Evolutionary conservation across 106 monocot genomes (phyloP).

Genomic region (Narthecium ossifragum): DNA sequence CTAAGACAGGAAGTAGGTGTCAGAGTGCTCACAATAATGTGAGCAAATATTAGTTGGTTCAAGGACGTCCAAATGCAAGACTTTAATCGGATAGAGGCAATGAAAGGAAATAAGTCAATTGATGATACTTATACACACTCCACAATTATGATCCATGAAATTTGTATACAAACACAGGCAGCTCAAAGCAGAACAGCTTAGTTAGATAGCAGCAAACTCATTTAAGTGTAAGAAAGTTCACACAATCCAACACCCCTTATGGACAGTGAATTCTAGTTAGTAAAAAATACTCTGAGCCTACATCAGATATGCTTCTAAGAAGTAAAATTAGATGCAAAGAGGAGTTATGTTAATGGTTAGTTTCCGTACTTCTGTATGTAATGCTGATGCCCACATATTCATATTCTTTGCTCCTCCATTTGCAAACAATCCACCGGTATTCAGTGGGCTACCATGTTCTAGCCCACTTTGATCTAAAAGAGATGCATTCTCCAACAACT

Average conservation of each 20-base stretch:
- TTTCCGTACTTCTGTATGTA: conserved; percentile 98
- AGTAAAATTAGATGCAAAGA: conserved; percentile 60
- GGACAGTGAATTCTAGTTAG: conserved; percentile 27
- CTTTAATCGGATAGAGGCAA: too few relatives aligned
- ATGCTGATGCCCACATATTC: conserved; percentile 86
- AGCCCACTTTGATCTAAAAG: conserved; percentile 82
- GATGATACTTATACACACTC: too few relatives aligned
- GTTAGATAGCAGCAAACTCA: too few relatives aligned
- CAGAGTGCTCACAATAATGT: too few relatives aligned
- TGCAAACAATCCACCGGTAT: conserved; percentile 77
- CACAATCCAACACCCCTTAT: not conserved
- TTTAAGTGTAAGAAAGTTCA: not conserved
- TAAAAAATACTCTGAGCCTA: conserved; percentile 9
- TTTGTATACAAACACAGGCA: too few relatives aligned
- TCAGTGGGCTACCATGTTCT: conserved; percentile 97
- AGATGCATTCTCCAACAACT: conserved; percentile 96
- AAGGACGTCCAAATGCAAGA: too few relatives aligned
- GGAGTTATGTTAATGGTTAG: conserved; percentile 92
- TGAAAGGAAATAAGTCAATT: too few relatives aligned
- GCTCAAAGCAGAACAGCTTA: too few relatives aligned
- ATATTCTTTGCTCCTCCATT: conserved; percentile 82
- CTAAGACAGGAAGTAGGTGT: too few relatives aligned
- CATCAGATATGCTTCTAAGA: conserved; percentile 16
- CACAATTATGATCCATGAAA: too few relatives aligned
- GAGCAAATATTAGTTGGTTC: too few relatives aligned